phyloP scores from a whole-genome alignment of 208 protist species.

The Wallacemonas sp. region DNA sequence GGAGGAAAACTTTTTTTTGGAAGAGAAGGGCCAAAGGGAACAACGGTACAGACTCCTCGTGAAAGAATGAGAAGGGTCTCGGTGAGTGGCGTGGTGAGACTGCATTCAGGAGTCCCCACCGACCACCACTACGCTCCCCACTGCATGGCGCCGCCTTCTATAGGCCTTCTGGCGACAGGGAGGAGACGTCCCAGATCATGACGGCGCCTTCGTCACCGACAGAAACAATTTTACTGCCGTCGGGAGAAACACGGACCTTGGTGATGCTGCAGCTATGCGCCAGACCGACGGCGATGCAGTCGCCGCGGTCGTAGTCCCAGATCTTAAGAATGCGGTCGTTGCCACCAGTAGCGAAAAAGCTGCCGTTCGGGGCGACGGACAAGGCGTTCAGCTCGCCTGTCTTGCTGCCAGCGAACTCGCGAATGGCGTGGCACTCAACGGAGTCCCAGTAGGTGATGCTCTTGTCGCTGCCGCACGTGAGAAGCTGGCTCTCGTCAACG shows the following conservation, averaged over 20 bases:
- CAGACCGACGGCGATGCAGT: constrained; percentile 83
- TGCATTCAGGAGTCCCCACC: too few species aligned
- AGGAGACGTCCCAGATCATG: constrained; percentile 90
- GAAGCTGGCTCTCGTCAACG: constrained; percentile 92
- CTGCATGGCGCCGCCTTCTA: background rate
- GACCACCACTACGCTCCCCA: background rate
- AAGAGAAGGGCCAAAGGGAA: too few species aligned
- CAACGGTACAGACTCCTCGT: background rate
- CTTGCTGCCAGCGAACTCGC: constrained; percentile 90
- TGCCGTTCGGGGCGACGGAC: constrained; percentile 83
- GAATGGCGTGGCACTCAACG: constrained; percentile 92
- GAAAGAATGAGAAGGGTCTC: constrained; percentile 7
- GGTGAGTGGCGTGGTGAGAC: too few species aligned
- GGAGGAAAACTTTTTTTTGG: too few species aligned
- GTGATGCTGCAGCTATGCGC: constrained; percentile 94
- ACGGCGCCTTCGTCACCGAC: constrained; percentile 93
- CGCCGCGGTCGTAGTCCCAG: constrained; percentile 94
- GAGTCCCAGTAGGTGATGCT: constrained; percentile 95
- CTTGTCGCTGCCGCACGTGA: constrained; percentile 94
- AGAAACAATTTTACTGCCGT: constrained; percentile 89
- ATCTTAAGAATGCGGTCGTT: constrained; percentile 94
- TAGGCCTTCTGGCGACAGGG: constrained; percentile 40
- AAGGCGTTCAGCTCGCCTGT: constrained; percentile 92
- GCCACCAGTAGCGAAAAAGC: constrained; percentile 90
- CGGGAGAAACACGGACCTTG: constrained; percentile 88